Base-by-base conservation (phyloP, 2,329 filamentous ascomycete species). In the Colletotrichum sp. region DNA sequence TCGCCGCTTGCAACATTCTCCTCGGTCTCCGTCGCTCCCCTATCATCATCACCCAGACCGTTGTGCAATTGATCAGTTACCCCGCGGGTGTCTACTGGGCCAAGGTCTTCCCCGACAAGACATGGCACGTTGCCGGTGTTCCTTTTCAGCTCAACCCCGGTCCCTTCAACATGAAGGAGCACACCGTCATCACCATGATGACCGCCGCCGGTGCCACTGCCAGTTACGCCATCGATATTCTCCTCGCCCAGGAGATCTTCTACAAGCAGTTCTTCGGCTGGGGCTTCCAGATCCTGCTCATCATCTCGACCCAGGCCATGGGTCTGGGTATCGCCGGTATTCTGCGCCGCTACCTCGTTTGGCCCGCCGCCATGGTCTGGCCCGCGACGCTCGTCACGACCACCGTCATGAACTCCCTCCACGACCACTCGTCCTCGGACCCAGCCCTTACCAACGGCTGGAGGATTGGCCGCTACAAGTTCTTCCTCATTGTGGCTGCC, bases 401-500 rank as follows among this genome's bases (percentile, higher is more conserved):
- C 16, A 87, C 88, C 4, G 82, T 91, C 48, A 87, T 91, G 79
- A 85, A 87, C 76, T 87, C 85, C 52, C 83, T 88, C 55, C 86
- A 88, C 77, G 86, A 88, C 73, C 86, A 87, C 78, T 84, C 85
- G 5, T 82, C 81, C 16, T 86, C 86, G 7, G 86, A 90, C 77
- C 88, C 89, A 2, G 80, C 85, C 62, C 88, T 87, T 69, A 87
- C 87, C 28, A 88, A 86, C 78, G 92, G 92, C 58, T 94, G 93
- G 92, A 87, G 80, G 38, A 88, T 94, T 64, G 89, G 90, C n/a
- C 89, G 92, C 67, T 93, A 92, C 82, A 88, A 87, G 77, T 90
- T 90, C 81, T 94, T 94, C 84, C 80, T 92, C 71, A 89, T 89
- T 77, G 86, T 92, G 43, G 89, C 90, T 77, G 80, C 83, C 30